Conservation (phyloP, 164 flowering plant genomes). For the Pachysandra terminalis region DNA sequence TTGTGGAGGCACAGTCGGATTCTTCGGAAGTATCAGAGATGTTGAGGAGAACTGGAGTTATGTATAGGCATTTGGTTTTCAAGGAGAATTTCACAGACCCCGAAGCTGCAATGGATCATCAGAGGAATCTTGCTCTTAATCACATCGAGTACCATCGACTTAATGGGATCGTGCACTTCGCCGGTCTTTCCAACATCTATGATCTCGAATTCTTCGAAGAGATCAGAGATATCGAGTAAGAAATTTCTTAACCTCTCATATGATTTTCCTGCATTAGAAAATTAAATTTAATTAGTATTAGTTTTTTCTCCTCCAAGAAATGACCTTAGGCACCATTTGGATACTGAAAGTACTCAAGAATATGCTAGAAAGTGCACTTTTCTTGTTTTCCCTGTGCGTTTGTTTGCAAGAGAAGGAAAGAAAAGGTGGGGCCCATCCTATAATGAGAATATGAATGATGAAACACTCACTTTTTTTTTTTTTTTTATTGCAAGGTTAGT, state of each 20-base stretch:
- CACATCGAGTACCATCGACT: conserved; percentile 89
- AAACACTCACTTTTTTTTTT: no score
- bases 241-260: not conserved
- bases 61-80: conserved; percentile 89
- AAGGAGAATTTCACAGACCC: conserved; percentile 64
- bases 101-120: conserved; percentile 57
- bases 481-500: no score
- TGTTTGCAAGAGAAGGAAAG: no score
- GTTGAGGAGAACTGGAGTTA: conserved; percentile 68
- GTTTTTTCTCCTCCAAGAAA: no score
- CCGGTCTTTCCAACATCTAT: conserved; percentile 58
- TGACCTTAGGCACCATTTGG: no score
- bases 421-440: no score
- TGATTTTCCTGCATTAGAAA: not conserved
- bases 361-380: no score
- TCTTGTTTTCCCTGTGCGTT: no score
- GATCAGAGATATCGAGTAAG: conserved; percentile 78
- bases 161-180: conserved; percentile 86
- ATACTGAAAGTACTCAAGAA: no score
- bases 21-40: conserved; percentile 48
- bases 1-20: conserved; percentile 53
- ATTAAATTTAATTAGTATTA: no score
- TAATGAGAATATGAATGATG: no score
- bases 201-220: conserved; percentile 74
- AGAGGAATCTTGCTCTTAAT: conserved; percentile 69